Evolutionary conservation across 2,329 filamentous ascomycete species (phyloP).

Genomic region (Aspergillus hiratsukae): DNA sequence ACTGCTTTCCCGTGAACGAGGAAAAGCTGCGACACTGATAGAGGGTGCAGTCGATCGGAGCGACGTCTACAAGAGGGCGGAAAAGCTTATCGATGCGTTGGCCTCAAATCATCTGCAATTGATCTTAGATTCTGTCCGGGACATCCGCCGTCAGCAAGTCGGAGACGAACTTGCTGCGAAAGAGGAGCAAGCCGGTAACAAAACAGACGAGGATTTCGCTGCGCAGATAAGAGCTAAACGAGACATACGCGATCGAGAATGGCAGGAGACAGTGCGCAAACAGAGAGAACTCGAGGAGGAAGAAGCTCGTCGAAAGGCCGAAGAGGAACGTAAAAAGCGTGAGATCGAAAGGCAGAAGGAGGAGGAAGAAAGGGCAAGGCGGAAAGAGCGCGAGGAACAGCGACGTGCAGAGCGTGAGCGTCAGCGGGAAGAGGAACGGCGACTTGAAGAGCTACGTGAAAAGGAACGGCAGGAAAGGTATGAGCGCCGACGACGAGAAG

Average conservation of each 20-base stretch:
- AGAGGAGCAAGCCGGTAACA: slow-evolving; percentile 53
- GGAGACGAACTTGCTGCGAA: slow-evolving; percentile 53
- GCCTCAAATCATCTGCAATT: slow-evolving; percentile 51
- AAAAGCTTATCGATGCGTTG: slow-evolving; percentile 51
- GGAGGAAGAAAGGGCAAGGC: slow-evolving; percentile 45
- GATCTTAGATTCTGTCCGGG: slow-evolving; percentile 52
- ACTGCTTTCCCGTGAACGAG: slow-evolving; percentile 56
- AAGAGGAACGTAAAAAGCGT: slow-evolving; percentile 40
- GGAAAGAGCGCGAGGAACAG: slow-evolving; percentile 48
- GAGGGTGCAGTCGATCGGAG: slow-evolving; percentile 61
- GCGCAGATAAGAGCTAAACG: slow-evolving; percentile 50
- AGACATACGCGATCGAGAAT: slow-evolving; percentile 47
- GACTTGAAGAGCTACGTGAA: slow-evolving; percentile 49
- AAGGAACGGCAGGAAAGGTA: slow-evolving; percentile 47
- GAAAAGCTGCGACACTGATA: slow-evolving; percentile 59
- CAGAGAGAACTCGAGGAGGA: slow-evolving; percentile 49
- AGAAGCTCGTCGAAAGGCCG: slow-evolving; percentile 36
- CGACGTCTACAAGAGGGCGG: slow-evolving; percentile 57
- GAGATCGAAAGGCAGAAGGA: slow-evolving; percentile 43
- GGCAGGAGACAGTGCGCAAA: slow-evolving; percentile 48
- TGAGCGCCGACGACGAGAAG: slow-evolving; percentile 40
- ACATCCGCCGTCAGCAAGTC: slow-evolving; percentile 54
- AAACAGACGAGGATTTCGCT: slow-evolving; percentile 58
- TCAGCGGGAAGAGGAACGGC: slow-evolving; percentile 50
- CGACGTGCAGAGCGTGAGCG: slow-evolving; percentile 48